Conservation (phyloP, 345 rosid genomes). For the Gossypium stocksii region DNA sequence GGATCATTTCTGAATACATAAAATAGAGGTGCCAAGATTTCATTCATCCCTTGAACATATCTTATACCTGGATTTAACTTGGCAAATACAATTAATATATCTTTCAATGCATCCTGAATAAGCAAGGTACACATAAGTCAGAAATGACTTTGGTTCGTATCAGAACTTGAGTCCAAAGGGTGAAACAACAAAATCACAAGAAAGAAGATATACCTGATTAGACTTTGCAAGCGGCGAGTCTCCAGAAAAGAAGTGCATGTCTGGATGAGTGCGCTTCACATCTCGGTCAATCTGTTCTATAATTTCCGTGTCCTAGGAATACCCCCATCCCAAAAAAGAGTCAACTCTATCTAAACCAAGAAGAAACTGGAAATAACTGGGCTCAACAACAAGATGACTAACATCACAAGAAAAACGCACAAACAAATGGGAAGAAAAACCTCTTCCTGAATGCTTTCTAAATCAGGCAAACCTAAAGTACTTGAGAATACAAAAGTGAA, state of each 20-base stretch:
- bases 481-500: neutral
- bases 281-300: constrained; percentile 95
- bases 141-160: constrained; percentile 18
- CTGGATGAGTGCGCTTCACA: constrained; percentile 97
- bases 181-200: neutral
- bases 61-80: constrained; percentile 96
- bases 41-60: constrained; percentile 99
- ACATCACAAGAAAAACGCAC: neutral
- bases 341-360: neutral
- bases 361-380: neutral
- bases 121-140: constrained; percentile 9
- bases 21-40: constrained; percentile 83
- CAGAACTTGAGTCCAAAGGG: constrained; percentile 9
- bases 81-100: constrained; percentile 68
- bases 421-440: neutral
- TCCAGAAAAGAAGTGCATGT: constrained; percentile 87
- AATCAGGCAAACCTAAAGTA: neutral
- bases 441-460: neutral
- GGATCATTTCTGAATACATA: constrained; percentile 85
- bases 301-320: constrained; percentile 68
- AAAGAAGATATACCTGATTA: constrained; percentile 57
- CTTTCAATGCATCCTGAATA: constrained; percentile 78
- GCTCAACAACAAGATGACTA: neutral
- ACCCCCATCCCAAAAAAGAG: neutral
- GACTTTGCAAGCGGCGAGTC: constrained; percentile 70